Percentiles rank a stretch among this genome's conserved stretches.
phyloP scores from a whole-genome alignment of 1,284 basidiomycete genomes.

The Pseudozyma sp. region DNA sequence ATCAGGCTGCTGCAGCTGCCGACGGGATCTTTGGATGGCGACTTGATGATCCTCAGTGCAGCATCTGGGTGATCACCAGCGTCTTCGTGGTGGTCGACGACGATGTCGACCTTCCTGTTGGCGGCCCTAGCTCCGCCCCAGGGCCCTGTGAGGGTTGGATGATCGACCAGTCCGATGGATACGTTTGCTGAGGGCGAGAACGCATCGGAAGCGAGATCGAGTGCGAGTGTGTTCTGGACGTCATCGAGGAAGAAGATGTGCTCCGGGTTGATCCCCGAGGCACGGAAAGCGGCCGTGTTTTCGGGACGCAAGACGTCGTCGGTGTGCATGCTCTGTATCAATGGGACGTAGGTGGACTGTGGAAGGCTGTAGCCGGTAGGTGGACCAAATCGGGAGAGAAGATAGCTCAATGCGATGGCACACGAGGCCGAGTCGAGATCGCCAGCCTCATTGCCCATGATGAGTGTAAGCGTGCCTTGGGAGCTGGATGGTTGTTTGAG shows the following conservation, averaged over 20 bases:
- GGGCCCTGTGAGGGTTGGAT: slow-evolving; percentile 38
- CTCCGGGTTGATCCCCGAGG: slow-evolving; percentile 25
- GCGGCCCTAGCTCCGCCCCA: slow-evolving; percentile 44
- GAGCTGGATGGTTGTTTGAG: slow-evolving; percentile 19
- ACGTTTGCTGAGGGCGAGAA: slow-evolving; percentile 38
- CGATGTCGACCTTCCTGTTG: slow-evolving; percentile 74
- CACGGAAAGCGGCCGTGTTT: slow-evolving; percentile 72
- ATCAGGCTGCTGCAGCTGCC: slow-evolving; percentile 54
- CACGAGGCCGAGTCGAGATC: slow-evolving; percentile 65
- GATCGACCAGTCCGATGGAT: slow-evolving; percentile 55
- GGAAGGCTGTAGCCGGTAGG: slow-evolving; percentile 24
- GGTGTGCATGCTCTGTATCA: slow-evolving; percentile 78
- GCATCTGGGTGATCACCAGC: slow-evolving; percentile 76
- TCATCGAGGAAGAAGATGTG: slow-evolving; percentile 51
- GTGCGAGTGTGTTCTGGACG: slow-evolving; percentile 28
- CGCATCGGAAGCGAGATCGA: slow-evolving; percentile 24
- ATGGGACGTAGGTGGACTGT: slow-evolving; percentile 73
- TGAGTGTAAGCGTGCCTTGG: slow-evolving; percentile 36
- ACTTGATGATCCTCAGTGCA: slow-evolving; percentile 52
- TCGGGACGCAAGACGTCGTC: slow-evolving; percentile 86
- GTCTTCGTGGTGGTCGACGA: slow-evolving; percentile 95
- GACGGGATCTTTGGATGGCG: slow-evolving; percentile 53
- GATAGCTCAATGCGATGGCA: slow-evolving; percentile 59
- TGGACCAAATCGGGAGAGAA: slow-evolving; percentile 50
- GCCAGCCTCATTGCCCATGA: slow-evolving; percentile 67